phyloP scores from a whole-genome alignment of 208 protist species.

The Chromosphaera perkinsii region DNA sequence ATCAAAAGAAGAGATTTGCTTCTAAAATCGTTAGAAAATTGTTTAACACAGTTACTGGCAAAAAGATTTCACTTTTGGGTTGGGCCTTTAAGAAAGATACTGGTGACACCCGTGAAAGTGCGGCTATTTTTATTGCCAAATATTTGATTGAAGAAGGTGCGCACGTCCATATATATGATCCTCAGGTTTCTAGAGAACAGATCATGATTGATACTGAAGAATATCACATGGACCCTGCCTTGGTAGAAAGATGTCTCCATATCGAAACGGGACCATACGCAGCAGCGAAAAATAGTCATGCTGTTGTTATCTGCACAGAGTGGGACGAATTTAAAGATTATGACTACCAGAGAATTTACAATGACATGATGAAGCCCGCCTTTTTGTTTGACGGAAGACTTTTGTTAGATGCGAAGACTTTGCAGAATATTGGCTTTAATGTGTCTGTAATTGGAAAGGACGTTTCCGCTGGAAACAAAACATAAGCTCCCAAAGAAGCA shows the following conservation, averaged over 20 bases:
- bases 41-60: conserved; percentile 82
- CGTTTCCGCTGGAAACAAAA: too few relatives aligned
- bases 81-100: conserved; percentile 97
- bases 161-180: conserved; percentile 85
- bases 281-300: conserved; percentile 68
- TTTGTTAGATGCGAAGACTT: conserved; percentile 63
- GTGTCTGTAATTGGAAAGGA: conserved; percentile 69
- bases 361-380: conserved; percentile 82
- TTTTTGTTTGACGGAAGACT: conserved; percentile 89
- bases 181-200: conserved; percentile 71
- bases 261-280: conserved; percentile 55
- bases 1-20: conserved; percentile 84
- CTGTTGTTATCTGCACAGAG: conserved; percentile 88
- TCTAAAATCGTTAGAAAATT: conserved; percentile 70
- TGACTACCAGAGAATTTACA: conserved; percentile 76
- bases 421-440: conserved; percentile 77
- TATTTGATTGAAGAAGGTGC: conserved; percentile 79
- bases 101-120: conserved; percentile 86
- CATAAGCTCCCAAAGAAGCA: too few relatives aligned
- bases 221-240: conserved; percentile 4
- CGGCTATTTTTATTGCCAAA: conserved; percentile 76
- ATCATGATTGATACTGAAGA: conserved; percentile 36
- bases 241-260: conserved; percentile 31
- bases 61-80: conserved; percentile 84
- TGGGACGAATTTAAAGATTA: conserved; percentile 87